These are phyloP conservation scores for Entomortierella parvispora DNA, from an alignment of 192 early-diverging fungal species.

Conservation along the genomic window DNA sequence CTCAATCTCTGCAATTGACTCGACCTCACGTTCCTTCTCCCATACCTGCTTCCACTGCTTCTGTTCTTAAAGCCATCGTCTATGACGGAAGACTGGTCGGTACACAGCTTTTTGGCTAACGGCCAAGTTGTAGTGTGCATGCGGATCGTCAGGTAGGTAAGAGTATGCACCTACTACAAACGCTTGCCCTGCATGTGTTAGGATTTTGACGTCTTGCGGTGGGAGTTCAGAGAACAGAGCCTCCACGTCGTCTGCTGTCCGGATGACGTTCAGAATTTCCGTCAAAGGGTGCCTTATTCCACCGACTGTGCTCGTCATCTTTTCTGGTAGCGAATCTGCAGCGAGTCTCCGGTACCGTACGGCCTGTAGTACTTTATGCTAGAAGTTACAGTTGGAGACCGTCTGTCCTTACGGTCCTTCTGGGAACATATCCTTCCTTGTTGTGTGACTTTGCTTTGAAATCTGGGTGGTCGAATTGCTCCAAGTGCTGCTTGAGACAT, in stretches of 20 bases:
- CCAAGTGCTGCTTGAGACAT: background rate
- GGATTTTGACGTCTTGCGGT: too few relatives aligned
- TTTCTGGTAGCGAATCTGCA: background rate
- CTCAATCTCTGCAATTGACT: background rate
- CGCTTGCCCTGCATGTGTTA: background rate
- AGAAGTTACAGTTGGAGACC: background rate
- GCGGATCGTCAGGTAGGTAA: background rate
- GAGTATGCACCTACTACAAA: background rate
- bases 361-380: background rate
- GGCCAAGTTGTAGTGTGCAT: too few relatives aligned
- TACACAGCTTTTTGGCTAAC: background rate
- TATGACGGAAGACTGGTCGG: background rate
- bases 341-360: background rate
- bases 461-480: background rate
- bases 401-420: background rate
- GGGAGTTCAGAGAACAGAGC: too few relatives aligned
- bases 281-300: background rate
- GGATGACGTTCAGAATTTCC: background rate
- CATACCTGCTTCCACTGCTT: background rate
- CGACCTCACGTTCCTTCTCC: background rate
- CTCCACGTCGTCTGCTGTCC: background rate
- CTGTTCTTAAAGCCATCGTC: background rate
- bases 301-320: background rate
- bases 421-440: background rate
- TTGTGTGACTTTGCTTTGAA: background rate